A percentile compares a stretch with the other conserved stretches of the same genome.
Evolutionary conservation across 345 rosid genomes (phyloP).

Genomic region (Sonneratia alba): DNA sequence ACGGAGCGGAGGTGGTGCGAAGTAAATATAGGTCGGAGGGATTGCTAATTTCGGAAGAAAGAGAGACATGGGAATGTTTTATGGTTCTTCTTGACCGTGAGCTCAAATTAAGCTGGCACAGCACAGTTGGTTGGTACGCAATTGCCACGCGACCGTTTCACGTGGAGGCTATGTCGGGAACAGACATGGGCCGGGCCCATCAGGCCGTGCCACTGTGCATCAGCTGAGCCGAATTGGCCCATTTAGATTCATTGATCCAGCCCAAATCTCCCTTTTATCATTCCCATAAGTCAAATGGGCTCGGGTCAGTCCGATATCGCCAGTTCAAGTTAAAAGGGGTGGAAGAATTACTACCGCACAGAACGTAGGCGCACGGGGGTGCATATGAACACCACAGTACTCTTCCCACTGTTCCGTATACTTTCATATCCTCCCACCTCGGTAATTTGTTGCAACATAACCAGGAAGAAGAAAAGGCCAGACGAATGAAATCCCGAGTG

Average conservation of each 20-base stretch:
- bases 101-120: not conserved
- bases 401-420: not conserved
- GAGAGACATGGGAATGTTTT: not conserved
- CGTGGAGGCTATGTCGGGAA: not conserved
- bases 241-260: too few relatives aligned
- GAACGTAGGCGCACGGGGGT: too few relatives aligned
- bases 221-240: too few relatives aligned
- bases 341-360: too few relatives aligned
- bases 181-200: not conserved
- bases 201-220: too few relatives aligned
- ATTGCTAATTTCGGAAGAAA: not conserved
- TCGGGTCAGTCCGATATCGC: too few relatives aligned
- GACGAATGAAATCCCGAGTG: not conserved
- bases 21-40: conserved; percentile 1
- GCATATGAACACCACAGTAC: not conserved
- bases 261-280: too few relatives aligned
- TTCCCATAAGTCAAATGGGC: too few relatives aligned
- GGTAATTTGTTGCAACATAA: not conserved
- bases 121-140: not conserved
- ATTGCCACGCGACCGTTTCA: not conserved
- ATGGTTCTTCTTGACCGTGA: not conserved
- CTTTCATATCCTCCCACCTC: too few relatives aligned
- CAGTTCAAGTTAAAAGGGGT: too few relatives aligned
- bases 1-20: not conserved
- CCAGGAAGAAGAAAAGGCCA: not conserved